Conservation (phyloP, 2,329 filamentous ascomycete genomes). For the Bipolaris bicolor region DNA sequence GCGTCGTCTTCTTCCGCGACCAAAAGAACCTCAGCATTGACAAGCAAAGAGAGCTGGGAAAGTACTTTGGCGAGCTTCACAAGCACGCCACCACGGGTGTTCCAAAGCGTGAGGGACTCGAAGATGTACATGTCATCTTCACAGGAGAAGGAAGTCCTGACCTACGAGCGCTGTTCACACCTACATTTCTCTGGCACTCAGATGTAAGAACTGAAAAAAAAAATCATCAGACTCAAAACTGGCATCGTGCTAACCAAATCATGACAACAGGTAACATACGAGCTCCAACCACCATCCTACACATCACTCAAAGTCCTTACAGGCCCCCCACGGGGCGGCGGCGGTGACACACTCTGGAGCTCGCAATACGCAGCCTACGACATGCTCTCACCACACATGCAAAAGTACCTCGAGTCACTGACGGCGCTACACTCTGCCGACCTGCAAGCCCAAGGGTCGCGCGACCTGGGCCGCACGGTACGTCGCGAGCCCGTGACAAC, state of each 20-base stretch:
- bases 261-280: constrained; percentile 59
- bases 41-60: constrained; percentile 59
- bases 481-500: constrained; percentile 61
- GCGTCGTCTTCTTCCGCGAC: constrained; percentile 64
- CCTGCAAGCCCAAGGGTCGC: constrained; percentile 59
- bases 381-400: constrained; percentile 61
- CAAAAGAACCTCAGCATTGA: constrained; percentile 62
- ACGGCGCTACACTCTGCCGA: constrained; percentile 63
- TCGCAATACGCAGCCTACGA: constrained; percentile 66
- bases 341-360: constrained; percentile 64
- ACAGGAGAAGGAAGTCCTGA: constrained; percentile 60
- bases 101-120: constrained; percentile 56
- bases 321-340: constrained; percentile 61
- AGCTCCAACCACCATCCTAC: constrained; percentile 64
- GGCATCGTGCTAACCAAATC: neutral
- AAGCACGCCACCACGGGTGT: constrained; percentile 63
- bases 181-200: constrained; percentile 62
- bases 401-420: constrained; percentile 63
- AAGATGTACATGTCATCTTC: constrained; percentile 64
- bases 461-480: constrained; percentile 58
- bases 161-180: constrained; percentile 61
- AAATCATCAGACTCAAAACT: no score
- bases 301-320: constrained; percentile 62
- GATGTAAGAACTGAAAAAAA: constrained; percentile 50
- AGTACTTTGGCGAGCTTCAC: constrained; percentile 61